Base-by-base conservation (phyloP, 176 grass and related monocot genomes). In the Phoenix dactylifera region DNA sequence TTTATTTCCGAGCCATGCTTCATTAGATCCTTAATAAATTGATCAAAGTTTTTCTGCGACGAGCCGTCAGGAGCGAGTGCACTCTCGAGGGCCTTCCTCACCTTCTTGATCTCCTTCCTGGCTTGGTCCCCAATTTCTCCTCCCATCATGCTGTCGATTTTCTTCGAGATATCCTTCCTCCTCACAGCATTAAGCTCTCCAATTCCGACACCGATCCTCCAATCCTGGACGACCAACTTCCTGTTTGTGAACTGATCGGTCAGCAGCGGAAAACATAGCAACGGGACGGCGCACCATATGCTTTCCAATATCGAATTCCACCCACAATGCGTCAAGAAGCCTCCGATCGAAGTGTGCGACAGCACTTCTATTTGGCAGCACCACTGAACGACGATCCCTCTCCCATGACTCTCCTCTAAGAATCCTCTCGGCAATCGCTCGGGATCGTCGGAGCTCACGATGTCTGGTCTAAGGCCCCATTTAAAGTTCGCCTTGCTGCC, bases 301-400 rank as follows among this genome's bases (percentile, higher is more conserved):
- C 80, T 85, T 74, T 94, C 89, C 3, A 85, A 55, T 16, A 81
- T 23, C 16, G 84, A 94, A 55, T 94, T 94, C 89, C 89, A 94
- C 1, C 84, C 84, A 28, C 80, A 87, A 63, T 94, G 89, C 54
- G 84, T 94, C 15, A 94, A 44, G 80, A 94, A 94, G 0, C 17
- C 74, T 0, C 77, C 80, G 0, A 84, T 58, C 17, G 80, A 51
- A 0, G 71, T 16, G 84, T 85, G 80, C 15, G 74, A 29, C 15
- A 94, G 57, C 54, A 93, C 88, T 65, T 84, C 83, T 49, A 78
- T 79, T 62, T 88, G 84, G 73, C 20, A 20, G 20, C 20, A 20
- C 20, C 20, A 20, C 20, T 20, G 69, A 59, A 94, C 70, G 0
- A 88, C 70, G 15, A 88, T 0, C 0, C 84, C 89, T 0, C 74